Evolutionary conservation across 2,329 filamentous ascomycete genomes (phyloP), one percentile per base, ranked within the genome.

Genomic region (Colletotrichum kahawae): DNA sequence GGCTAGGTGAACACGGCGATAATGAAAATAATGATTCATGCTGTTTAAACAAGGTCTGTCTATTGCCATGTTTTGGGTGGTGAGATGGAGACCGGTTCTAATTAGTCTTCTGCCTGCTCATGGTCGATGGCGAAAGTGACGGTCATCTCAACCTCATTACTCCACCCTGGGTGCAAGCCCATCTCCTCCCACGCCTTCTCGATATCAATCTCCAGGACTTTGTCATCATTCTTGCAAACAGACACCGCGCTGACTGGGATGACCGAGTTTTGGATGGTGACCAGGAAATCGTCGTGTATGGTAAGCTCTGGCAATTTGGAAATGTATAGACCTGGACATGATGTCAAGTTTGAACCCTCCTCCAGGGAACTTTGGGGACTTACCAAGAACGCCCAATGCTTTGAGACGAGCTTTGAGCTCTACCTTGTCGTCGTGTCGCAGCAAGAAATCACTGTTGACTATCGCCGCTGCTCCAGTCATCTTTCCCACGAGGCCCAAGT

Each of bases 401-500:
- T 98, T 98, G 56, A 98, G 82, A 16, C 89, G 90, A 1, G 93
- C 91, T 79, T 92, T 91, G 14, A 97, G 84, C 9, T 91, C 84
- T 24, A 97, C 84, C 18, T 91, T 86, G 1, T 92, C 92, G 71
- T 91, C 93, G 9, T 78, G 81, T 5, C 79, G 80, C 57, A 92
- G 82, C 38, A 89, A 89, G 59, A 93, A 89, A 33, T 90, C 88
- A n/a, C 87, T 92, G 48, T 87, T 88, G 1, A 93, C 86, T 9
- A 98, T 89, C 0, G 95, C 95, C 1, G 95, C 95, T 1, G 93
- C 92, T 1, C 95, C 96, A 0, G 95, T 95, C 94, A 98, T 98
- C 83, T 98, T 98, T 3, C 91, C 94, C 5, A 98, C 78, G 3
- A 98, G 86, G 1, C 96, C 96, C 1, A 98, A 83, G 21, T 93